These are phyloP conservation scores for Cantharellus anzutake DNA, from an alignment of 768 basidiomycete genomes.

Conservation along the genomic window DNA sequence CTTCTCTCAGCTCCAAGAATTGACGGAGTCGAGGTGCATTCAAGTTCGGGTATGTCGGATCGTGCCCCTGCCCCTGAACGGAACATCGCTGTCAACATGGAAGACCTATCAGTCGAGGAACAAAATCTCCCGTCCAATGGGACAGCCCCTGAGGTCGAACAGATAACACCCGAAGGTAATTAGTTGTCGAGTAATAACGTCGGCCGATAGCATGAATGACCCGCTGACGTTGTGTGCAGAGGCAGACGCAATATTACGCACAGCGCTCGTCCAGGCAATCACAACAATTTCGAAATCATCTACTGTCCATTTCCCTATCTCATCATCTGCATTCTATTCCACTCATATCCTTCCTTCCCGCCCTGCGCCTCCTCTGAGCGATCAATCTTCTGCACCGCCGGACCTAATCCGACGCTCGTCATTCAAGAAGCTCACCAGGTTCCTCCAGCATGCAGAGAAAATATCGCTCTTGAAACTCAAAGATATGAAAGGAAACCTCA, in stretches of 20 bases:
- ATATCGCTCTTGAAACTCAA: conserved; percentile 54
- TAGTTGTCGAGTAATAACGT: no score
- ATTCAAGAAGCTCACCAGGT: conserved; percentile 63
- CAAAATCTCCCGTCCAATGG: no score
- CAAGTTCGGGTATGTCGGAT: conserved; percentile 2
- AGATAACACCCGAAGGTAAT: no score
- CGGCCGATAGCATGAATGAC: no score
- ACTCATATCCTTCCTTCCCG: conserved; percentile 59
- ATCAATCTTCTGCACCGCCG: not conserved
- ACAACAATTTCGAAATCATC: conserved; percentile 11
- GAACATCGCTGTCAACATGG: no score
- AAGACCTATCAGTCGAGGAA: no score
- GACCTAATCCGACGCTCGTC: conserved; percentile 47
- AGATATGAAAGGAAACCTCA: conserved; percentile 27
- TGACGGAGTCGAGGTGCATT: no score
- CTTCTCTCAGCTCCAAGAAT: conserved; percentile 3
- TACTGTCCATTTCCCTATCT: conserved; percentile 28
- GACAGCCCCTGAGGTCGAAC: no score
- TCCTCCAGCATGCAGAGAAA: conserved; percentile 65
- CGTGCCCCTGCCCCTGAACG: conserved; percentile 4
- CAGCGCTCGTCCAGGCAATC: conserved; percentile 49
- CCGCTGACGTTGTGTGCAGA: conserved; percentile 18
- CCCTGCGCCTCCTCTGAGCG: not conserved
- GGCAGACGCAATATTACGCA: conserved; percentile 36
- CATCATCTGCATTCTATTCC: conserved; percentile 58